phyloP scores from a whole-genome alignment of 495 filamentous ascomycete species.

The Penicillium egyptiacum region DNA sequence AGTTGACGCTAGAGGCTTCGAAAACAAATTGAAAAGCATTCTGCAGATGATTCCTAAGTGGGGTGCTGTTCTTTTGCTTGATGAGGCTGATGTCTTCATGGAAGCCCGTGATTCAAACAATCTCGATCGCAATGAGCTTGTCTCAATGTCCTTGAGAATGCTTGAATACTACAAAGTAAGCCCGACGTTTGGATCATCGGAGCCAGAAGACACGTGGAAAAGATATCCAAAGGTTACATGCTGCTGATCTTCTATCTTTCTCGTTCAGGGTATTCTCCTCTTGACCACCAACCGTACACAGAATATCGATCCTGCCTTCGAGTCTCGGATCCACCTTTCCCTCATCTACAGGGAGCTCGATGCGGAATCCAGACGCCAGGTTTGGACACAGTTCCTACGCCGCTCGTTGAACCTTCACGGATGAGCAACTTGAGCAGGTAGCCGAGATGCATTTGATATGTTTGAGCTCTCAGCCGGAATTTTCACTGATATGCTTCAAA shows the following conservation, averaged over 20 bases:
- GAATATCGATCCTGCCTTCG: slow-evolving; percentile 52
- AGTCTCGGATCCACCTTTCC: slow-evolving; percentile 51
- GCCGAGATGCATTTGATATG: slow-evolving; percentile 18
- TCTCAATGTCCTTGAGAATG: slow-evolving; percentile 53
- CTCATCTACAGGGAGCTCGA: slow-evolving; percentile 49
- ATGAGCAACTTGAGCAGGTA: slow-evolving; percentile 34
- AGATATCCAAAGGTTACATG: background rate
- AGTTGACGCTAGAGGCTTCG: slow-evolving; percentile 47
- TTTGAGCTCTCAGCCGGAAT: no score
- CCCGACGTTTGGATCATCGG: background rate
- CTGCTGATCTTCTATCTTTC: slow-evolving; percentile 1
- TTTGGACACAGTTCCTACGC: slow-evolving; percentile 34
- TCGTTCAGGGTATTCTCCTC: slow-evolving; percentile 61
- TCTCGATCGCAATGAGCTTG: slow-evolving; percentile 44
- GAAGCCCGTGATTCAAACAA: slow-evolving; percentile 35
- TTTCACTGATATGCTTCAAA: no score
- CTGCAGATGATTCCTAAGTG: slow-evolving; percentile 51
- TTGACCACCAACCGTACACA: slow-evolving; percentile 56
- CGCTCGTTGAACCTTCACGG: slow-evolving; percentile 22
- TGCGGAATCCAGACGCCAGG: slow-evolving; percentile 22
- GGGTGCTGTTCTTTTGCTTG: slow-evolving; percentile 46
- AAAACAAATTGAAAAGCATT: slow-evolving; percentile 49
- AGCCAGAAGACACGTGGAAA: background rate
- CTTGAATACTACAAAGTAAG: slow-evolving; percentile 50
- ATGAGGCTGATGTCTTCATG: slow-evolving; percentile 51